A percentile compares a stretch with the other conserved stretches of the same genome.
Evolutionary conservation across 345 rosid genomes (phyloP).

Genomic region (Lepidium aucheri): DNA sequence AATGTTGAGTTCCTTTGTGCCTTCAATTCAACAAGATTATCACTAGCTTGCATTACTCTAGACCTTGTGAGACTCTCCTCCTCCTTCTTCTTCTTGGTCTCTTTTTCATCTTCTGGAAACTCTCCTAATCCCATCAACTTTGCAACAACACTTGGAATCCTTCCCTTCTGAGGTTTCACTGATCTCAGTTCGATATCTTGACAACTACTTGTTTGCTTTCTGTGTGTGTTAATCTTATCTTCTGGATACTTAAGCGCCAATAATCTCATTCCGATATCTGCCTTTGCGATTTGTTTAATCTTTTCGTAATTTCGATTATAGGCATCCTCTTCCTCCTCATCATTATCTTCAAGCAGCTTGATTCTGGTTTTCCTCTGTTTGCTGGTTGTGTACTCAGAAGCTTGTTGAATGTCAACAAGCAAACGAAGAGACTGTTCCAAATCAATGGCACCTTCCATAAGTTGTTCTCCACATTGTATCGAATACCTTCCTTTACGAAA

Average conservation of each 20-base stretch:
- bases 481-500: slow-evolving; percentile 51
- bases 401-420: slow-evolving; percentile 73
- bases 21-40: slow-evolving; percentile 11
- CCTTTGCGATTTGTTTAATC: slow-evolving; percentile 35
- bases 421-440: slow-evolving; percentile 73
- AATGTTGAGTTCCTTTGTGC: slow-evolving; percentile 21
- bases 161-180: slow-evolving; percentile 44
- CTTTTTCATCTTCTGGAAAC: slow-evolving; percentile 45
- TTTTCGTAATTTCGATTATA: slow-evolving; percentile 21
- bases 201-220: slow-evolving; percentile 15
- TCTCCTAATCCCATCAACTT: slow-evolving; percentile 83
- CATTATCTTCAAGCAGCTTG: slow-evolving; percentile 58
- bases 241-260: slow-evolving; percentile 38
- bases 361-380: slow-evolving; percentile 47
- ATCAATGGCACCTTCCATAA: slow-evolving; percentile 70
- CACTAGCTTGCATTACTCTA: slow-evolving; percentile 28
- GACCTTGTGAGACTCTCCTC: slow-evolving; percentile 8
- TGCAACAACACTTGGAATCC: slow-evolving; percentile 80
- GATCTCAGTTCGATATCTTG: slow-evolving; percentile 29
- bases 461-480: slow-evolving; percentile 62
- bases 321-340: slow-evolving; percentile 36
- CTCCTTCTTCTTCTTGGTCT: slow-evolving; percentile 14
- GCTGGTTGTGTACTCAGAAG: slow-evolving; percentile 38
- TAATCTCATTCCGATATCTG: slow-evolving; percentile 41
- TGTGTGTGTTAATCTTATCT: slow-evolving; percentile 24